These are phyloP conservation scores for Agastache rugosa DNA, from an alignment of 257 asterid genomes.

Conservation along the genomic window DNA sequence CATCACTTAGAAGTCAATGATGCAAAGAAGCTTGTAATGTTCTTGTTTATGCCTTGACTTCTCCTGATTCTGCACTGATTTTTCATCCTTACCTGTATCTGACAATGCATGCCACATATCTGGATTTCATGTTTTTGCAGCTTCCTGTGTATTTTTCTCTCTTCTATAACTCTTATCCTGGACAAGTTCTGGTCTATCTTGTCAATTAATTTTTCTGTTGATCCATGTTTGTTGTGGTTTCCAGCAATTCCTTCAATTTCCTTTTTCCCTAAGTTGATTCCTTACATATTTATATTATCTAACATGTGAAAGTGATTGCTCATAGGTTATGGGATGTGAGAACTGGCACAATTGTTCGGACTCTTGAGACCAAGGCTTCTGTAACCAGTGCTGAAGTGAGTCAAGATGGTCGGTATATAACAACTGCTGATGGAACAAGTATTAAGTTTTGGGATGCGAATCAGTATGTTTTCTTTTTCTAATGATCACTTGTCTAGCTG, in stretches of 20 bases:
- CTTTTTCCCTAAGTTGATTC: background rate
- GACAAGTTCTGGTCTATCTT: background rate
- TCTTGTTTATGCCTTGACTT: background rate
- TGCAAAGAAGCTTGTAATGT: background rate
- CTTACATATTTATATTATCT: slow-evolving; percentile 9
- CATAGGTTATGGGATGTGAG: slow-evolving; percentile 95
- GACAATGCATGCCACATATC: background rate
- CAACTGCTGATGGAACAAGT: slow-evolving; percentile 89
- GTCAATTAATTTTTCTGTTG: background rate
- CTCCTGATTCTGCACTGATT: background rate
- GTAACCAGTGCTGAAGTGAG: slow-evolving; percentile 98
- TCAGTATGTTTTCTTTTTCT: slow-evolving; percentile 56
- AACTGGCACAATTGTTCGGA: slow-evolving; percentile 83
- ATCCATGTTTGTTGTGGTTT: background rate
- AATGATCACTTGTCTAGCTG: background rate
- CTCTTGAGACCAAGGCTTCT: slow-evolving; percentile 83
- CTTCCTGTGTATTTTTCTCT: background rate
- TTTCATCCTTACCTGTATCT: background rate
- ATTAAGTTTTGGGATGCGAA: slow-evolving; percentile 98
- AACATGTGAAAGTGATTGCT: slow-evolving; percentile 19
- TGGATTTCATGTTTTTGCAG: background rate
- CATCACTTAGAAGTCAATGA: background rate
- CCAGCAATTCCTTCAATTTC: background rate
- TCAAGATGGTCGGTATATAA: slow-evolving; percentile 91
- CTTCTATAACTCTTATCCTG: background rate